Percentiles rank a stretch among this genome's conserved stretches.
Evolutionary conservation across 257 asterid genomes (phyloP).

Genomic region (Plectranthus barbatus): DNA sequence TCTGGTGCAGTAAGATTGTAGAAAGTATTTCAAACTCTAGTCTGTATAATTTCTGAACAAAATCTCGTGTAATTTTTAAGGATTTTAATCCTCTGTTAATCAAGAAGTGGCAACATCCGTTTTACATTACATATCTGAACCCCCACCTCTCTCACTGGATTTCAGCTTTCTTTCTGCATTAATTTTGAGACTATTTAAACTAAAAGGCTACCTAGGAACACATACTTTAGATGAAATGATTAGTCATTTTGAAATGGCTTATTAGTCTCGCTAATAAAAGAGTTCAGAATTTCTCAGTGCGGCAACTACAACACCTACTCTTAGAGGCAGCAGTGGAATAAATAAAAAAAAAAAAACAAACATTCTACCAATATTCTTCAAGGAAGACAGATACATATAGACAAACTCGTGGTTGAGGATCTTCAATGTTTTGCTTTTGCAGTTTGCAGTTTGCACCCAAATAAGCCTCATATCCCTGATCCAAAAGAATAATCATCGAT

Average conservation of each 20-base stretch:
- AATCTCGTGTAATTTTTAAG: conserved; percentile 8
- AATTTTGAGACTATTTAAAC: too few relatives aligned
- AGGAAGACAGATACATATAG: conserved; percentile 28
- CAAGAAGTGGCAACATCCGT: background rate
- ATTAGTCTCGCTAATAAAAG: too few relatives aligned
- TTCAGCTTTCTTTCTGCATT: background rate
- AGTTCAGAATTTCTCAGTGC: too few relatives aligned
- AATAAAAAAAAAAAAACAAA: background rate
- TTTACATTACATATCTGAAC: background rate
- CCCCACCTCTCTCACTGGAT: background rate
- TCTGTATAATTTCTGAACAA: conserved; percentile 1
- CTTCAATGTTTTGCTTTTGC: too few relatives aligned
- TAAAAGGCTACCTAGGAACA: too few relatives aligned
- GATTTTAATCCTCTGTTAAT: conserved; percentile 1
- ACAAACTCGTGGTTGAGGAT: conserved; percentile 25
- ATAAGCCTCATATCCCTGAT: conserved; percentile 27
- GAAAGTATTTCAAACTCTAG: background rate
- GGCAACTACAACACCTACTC: too few relatives aligned
- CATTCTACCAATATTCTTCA: conserved; percentile 17
- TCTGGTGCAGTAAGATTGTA: background rate
- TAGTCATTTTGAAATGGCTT: too few relatives aligned
- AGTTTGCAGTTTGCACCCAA: conserved; percentile 9
- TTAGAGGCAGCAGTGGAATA: conserved; percentile 12
- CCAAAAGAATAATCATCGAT: conserved; percentile 50
- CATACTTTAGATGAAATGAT: too few relatives aligned